Base-by-base conservation (phyloP, 805 yeast genomes). In the Maudiozyma bulderi region DNA sequence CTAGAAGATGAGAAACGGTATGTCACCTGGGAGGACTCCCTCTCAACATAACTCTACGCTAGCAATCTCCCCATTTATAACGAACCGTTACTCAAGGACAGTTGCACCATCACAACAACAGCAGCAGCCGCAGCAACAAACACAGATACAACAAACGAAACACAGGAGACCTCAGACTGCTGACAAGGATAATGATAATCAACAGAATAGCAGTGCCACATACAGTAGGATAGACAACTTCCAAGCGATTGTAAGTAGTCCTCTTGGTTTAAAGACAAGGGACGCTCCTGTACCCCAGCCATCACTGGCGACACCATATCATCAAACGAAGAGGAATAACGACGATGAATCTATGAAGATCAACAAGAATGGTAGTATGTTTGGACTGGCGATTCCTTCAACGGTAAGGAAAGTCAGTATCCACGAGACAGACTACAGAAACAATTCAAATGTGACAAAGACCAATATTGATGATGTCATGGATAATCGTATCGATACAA, bases 41-140 rank as follows among this genome's bases (percentile, higher is more conserved):
- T 74, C 82, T 28, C 90, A 83, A 55, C 84, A 82, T 61, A 82
- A 78, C 53, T 84, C 91, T 1, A 83, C 89, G 4, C 65, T 85
- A 44, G 82, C 82, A 30, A 83, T 85, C 30, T 83, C 90, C 3
- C 91, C 93, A 0, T 69, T 80, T 55, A 71, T 84, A 32, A 68
- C 72, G 4, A 56, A 68, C 57, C 57, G 57, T 43, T 43, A 40
- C 43, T 30, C 40, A 5, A 38, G 29, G 9, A n/a, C 26, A 8
- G 40, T 20, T 14, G 29, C 26, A 15, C 26, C 67, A 66, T 9
- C 14, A 69, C 29, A 33, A 31, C 46, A 28, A 37, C 48, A 50
- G 40, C 46, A 28, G 34, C 41, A 33, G 34, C 34, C 33, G 9
- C 51, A 48, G 45, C 46, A 48, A 30, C 45, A 48, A 46, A 8